Base-by-base conservation (phyloP, 495 filamentous ascomycete species). In the Bacidia gigantensis region DNA sequence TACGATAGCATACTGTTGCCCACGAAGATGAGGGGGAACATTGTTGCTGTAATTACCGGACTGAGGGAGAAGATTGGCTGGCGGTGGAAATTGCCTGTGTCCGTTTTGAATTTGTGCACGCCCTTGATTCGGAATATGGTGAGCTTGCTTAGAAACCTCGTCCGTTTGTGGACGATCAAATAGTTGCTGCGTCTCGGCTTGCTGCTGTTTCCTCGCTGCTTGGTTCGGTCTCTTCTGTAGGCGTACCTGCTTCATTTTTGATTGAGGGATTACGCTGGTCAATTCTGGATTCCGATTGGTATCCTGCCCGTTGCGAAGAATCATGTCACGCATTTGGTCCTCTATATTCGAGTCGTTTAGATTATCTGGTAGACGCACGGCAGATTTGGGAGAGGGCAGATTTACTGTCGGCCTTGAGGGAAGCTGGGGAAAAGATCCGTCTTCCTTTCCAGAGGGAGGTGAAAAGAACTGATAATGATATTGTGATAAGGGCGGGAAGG, bases 291-390 rank as follows among this genome's bases (percentile, higher is more conserved):
- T 5, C 7, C 29, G 3, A 7, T 26, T 44, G 22, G 21, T 23
- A 18, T 51, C n/a, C n/a, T 26, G 18, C n/a, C 58, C 62, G 61
- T 72, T 68, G 39, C 55, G 62, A 5, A 75, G 55, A 11, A 74
- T 73, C 58, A 75, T 65, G 14, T 60, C 53, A 2, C 70, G 67
- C 24, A 75, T 59, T 17, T 66, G 64, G 1, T 65, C 61, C 49
- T 74, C 71, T 17, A 75, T 56, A 32, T 59, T 14, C 5, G 29
- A 14, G 5, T 14, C 29, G 5, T 35, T 35, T 35, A 14, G 29
- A 35, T 50, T 26, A 18, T n/a, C n/a, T n/a, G n/a, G n/a, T n/a
- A n/a, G n/a, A n/a, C n/a, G n/a, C n/a, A n/a, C n/a, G n/a, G n/a
- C n/a, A n/a, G n/a, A n/a, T n/a, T n/a, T n/a, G n/a, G n/a, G n/a